Evolutionary conservation across 495 filamentous ascomycete genomes (phyloP).

Genomic region (Baudoinia panamericana): DNA sequence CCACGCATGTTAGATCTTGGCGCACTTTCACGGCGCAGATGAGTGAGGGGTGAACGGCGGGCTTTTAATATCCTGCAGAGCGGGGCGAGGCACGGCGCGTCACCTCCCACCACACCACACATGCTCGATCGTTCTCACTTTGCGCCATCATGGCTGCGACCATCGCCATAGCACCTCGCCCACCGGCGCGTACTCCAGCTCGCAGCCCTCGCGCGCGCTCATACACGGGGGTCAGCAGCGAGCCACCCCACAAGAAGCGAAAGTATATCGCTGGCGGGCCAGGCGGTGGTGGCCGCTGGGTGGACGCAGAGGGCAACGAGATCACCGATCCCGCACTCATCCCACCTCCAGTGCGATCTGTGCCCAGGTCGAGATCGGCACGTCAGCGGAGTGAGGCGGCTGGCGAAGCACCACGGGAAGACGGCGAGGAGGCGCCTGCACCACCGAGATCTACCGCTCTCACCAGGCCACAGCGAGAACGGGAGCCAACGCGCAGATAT

Average conservation of each 20-base stretch:
- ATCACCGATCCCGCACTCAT: constrained; percentile 9
- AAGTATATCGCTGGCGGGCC: constrained; percentile 31
- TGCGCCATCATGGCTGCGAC: constrained; percentile 1
- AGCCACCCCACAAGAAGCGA: constrained; percentile 20
- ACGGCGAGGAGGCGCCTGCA: constrained; percentile 25
- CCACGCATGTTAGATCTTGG: too few relatives aligned
- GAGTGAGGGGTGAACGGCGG: too few relatives aligned
- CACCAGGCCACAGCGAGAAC: constrained; percentile 29
- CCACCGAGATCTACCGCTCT: constrained; percentile 28
- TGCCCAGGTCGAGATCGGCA: not conserved
- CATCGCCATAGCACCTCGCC: constrained; percentile 1
- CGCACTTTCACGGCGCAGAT: too few relatives aligned
- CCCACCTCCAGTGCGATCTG: constrained; percentile 3
- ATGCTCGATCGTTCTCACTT: not conserved
- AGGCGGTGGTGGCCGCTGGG: constrained; percentile 31
- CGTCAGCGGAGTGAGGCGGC: not conserved
- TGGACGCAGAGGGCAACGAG: constrained; percentile 28
- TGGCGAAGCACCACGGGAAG: not conserved
- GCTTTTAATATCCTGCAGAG: too few relatives aligned
- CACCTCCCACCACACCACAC: not conserved
- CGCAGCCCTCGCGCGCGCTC: not conserved
- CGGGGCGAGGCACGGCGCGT: too few relatives aligned
- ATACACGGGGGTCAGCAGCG: not conserved
- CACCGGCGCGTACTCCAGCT: constrained; percentile 8
- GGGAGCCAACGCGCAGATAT: constrained; percentile 4